Evolutionary conservation across 192 early-diverging fungal genomes (phyloP).

Genomic region (Umbelopsis sp.): DNA sequence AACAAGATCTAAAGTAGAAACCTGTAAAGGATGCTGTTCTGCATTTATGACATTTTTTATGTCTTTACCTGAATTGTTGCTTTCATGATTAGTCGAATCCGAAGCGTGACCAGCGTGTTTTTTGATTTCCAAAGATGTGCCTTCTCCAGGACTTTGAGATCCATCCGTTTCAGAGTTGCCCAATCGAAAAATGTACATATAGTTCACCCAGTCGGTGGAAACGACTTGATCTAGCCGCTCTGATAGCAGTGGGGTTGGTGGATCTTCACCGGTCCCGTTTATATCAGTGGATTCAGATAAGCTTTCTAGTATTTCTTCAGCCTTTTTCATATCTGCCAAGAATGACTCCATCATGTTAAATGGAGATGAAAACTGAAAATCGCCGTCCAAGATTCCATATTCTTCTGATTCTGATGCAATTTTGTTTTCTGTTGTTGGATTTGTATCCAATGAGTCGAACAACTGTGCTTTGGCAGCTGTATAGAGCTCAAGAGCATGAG

Average conservation of each 20-base stretch:
- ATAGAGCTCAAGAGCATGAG: not conserved
- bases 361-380: not conserved
- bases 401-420: not conserved
- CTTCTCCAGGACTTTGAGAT: not conserved
- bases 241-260: not conserved
- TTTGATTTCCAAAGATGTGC: not conserved
- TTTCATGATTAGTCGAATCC: not conserved
- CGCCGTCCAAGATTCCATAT: not conserved
- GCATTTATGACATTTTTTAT: not conserved
- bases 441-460: not conserved
- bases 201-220: not conserved
- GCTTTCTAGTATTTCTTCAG: not conserved
- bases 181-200: not conserved
- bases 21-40: not conserved
- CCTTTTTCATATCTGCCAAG: not conserved
- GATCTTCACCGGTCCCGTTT: not conserved
- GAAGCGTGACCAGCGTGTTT: not conserved
- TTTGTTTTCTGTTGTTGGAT: not conserved
- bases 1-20: no score
- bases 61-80: not conserved
- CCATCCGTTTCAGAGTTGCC: not conserved
- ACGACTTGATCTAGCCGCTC: not conserved
- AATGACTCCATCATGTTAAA: not conserved
- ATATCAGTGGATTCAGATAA: not conserved
- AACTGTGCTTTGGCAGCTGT: not conserved